phyloP scores from a whole-genome alignment of 75 land plant species.

The Gnetum montanum region DNA sequence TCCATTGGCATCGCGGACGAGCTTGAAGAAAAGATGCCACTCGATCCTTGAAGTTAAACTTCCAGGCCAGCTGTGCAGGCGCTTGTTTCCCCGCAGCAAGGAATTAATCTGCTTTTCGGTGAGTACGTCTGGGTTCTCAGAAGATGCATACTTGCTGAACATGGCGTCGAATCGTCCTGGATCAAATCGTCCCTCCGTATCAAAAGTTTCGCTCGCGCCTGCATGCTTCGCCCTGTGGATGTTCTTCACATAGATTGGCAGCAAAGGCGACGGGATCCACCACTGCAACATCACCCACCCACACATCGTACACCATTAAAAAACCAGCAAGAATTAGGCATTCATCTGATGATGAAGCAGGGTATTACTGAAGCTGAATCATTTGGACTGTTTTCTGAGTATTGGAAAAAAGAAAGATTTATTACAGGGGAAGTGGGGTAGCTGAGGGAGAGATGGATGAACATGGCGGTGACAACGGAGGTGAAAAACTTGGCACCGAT shows the following conservation, averaged over 20 bases:
- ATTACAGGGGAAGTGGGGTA: constrained; percentile 67
- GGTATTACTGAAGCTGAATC: not conserved
- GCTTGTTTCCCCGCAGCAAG: constrained; percentile 19
- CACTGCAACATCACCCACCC: constrained; percentile 23
- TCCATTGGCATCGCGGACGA: constrained; percentile 62
- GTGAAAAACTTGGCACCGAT: constrained; percentile 43
- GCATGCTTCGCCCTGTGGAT: constrained; percentile 52
- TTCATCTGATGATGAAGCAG: not conserved
- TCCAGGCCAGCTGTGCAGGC: constrained; percentile 17
- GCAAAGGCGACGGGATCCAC: constrained; percentile 13
- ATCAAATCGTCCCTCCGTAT: constrained; percentile 51
- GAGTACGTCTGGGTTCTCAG: constrained; percentile 12
- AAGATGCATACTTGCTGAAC: constrained; percentile 22
- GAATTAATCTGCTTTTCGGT: constrained; percentile 12
- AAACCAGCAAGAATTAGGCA: not conserved
- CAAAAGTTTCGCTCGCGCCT: constrained; percentile 55
- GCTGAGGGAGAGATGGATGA: constrained; percentile 46
- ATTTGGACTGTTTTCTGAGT: not conserved
- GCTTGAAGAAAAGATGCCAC: constrained; percentile 48
- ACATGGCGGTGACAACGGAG: constrained; percentile 28
- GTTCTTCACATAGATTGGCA: constrained; percentile 58
- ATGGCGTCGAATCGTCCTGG: constrained; percentile 32
- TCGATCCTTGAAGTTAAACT: constrained; percentile 29
- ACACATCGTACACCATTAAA: not conserved
- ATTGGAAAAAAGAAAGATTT: not conserved